Conservation (phyloP, 768 basidiomycete genomes). For the Boletus pseudopeckii region DNA sequence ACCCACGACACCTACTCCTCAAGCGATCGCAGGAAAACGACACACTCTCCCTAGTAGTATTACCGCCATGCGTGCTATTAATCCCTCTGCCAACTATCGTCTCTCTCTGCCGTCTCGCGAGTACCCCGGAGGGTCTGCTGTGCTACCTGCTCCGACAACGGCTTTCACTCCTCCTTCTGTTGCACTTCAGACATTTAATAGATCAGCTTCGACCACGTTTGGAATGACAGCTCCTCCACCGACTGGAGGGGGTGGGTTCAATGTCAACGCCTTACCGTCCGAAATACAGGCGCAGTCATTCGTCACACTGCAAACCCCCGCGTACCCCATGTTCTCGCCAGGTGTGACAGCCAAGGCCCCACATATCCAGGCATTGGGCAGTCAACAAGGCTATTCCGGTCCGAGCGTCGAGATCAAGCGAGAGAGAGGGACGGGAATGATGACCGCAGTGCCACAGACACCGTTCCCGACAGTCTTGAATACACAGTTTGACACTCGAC, state of each 20-base stretch:
- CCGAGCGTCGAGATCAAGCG: slow-evolving; percentile 65
- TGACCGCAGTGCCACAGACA: slow-evolving; percentile 42
- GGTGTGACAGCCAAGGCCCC: slow-evolving; percentile 47
- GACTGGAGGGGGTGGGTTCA: slow-evolving; percentile 10
- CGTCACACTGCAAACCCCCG: slow-evolving; percentile 55
- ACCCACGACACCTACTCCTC: slow-evolving; percentile 20
- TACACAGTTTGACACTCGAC: slow-evolving; percentile 34
- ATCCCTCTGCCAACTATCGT: slow-evolving; percentile 15
- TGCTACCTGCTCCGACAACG: background rate
- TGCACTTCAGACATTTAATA: slow-evolving; percentile 32
- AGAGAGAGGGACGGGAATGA: slow-evolving; percentile 44
- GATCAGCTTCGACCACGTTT: slow-evolving; percentile 28
- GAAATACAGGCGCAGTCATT: slow-evolving; percentile 16
- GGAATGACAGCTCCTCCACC: slow-evolving; percentile 36
- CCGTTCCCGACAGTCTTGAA: slow-evolving; percentile 53
- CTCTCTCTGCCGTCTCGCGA: slow-evolving; percentile 30
- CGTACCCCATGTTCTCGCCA: slow-evolving; percentile 66
- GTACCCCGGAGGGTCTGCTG: slow-evolving; percentile 14
- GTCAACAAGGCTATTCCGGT: slow-evolving; percentile 47
- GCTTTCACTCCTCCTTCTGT: slow-evolving; percentile 35
- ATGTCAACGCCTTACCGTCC: slow-evolving; percentile 7
- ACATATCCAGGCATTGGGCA: slow-evolving; percentile 50
- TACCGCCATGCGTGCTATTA: slow-evolving; percentile 30
- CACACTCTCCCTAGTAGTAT: slow-evolving; percentile 45
- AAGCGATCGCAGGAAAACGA: slow-evolving; percentile 55